Evolutionary conservation across 495 filamentous ascomycete species (phyloP), one percentile per base, ranked within the genome.

Genomic region (Aspergillus steynii): DNA sequence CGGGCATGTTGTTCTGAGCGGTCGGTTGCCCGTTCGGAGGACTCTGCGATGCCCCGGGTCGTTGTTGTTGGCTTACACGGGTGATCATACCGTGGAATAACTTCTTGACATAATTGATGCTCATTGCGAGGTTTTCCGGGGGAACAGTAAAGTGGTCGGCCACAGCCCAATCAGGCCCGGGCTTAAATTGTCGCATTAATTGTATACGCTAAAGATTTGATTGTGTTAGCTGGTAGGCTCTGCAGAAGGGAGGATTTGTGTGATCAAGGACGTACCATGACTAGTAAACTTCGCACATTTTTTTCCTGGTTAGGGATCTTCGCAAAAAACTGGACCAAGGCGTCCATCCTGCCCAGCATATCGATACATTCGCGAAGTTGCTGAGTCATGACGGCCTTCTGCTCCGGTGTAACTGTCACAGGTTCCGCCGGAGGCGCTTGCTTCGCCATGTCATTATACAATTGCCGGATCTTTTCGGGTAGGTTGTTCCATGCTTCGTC

Each of bases 141-240:
- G 70, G 65, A 2, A 93, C 75, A 1, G 86, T 86, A 47, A 91
- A 83, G 10, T 79, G 67, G 8, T 86, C 83, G 57, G 82, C 84
- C 2, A 82, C 71, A 5, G 70, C 67, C 80, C 79, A 83, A 0
- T 85, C 78, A 12, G 67, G 68, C 45, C 86, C 82, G 20, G 68
- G 63, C 37, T 71, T 77, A 65, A 85, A 86, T 65, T 93, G 89
- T 56, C 80, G 80, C 59, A 78, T 72, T 42, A 91, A 66, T 65
- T 83, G 77, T 15, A 82, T 70, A 27, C 85, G 82, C 85, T 88
- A 15, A 1, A 71, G 12, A 63, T 45, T 49, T 6, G 3, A 58
- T 55, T 76, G 61, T 76, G 74, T 64, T 50, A 62, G 32, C 15
- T 42, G 7, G 46, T 47, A 53, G 4, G 10, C 12, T 42, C 14